Percentiles rank a stretch among this genome's conserved stretches.
These are phyloP conservation scores for Epipyxis sp. DNA, from an alignment of 108 stramenopile genomes.

Conservation along the genomic window DNA sequence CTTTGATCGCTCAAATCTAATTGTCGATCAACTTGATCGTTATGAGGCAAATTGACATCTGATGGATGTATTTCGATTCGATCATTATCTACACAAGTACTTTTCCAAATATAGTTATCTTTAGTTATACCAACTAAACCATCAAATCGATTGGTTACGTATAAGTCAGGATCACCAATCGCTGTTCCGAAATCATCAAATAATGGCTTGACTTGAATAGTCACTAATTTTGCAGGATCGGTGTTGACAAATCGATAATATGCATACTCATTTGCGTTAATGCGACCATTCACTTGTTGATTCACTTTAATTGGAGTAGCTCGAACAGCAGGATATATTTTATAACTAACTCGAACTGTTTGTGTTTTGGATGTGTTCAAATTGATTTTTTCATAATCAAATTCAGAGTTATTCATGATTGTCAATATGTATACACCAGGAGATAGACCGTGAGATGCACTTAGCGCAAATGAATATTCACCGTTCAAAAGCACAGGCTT, in stretches of 20 bases:
- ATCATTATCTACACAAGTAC: not conserved
- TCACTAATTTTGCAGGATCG: not conserved
- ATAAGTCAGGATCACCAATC: not conserved
- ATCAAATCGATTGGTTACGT: not conserved
- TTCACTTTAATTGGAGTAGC: not conserved
- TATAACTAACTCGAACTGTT: not conserved
- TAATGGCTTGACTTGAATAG: not conserved
- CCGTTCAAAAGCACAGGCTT: not conserved
- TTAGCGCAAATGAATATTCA: not conserved
- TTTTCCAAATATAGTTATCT: not conserved
- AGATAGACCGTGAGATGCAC: not conserved
- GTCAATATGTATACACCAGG: not conserved
- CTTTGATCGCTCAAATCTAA: no score
- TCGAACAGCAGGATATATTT: not conserved
- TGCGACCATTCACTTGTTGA: not conserved
- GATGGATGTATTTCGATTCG: not conserved
- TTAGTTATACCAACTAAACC: not conserved
- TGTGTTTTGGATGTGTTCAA: not conserved
- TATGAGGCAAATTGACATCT: not conserved
- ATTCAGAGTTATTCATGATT: not conserved
- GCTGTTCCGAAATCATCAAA: not conserved
- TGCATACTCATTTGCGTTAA: not conserved
- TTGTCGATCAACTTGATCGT: no score
- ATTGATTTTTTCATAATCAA: not conserved
- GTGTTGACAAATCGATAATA: not conserved